A percentile compares a stretch with the other conserved stretches of the same genome.
Evolutionary conservation across 2,329 filamentous ascomycete genomes (phyloP).

Genomic region (Pseudogymnoascus sp.): DNA sequence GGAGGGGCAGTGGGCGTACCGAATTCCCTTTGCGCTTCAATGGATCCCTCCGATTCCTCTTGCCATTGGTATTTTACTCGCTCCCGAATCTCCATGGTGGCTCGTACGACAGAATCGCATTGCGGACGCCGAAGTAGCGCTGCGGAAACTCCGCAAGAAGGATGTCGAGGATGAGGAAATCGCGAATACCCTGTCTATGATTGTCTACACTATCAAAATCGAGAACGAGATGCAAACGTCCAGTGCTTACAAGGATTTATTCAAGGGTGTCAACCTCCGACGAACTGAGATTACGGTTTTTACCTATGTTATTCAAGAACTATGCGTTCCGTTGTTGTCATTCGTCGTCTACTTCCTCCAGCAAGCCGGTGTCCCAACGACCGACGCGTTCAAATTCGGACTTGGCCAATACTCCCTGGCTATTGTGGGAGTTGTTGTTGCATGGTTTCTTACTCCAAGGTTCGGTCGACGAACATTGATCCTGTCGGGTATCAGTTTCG

Average conservation of each 20-base stretch:
- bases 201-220: conserved; percentile 44
- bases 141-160: conserved; percentile 16
- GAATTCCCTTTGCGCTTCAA: conserved; percentile 38
- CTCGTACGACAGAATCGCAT: conserved; percentile 34
- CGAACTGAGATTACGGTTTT: conserved; percentile 39
- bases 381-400: conserved; percentile 43
- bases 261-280: conserved; percentile 36
- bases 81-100: conserved; percentile 41
- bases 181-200: conserved; percentile 33
- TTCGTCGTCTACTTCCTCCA: conserved; percentile 52
- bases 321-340: conserved; percentile 48
- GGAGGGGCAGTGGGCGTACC: conserved; percentile 37
- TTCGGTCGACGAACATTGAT: conserved; percentile 19
- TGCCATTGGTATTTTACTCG: conserved; percentile 31
- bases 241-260: conserved; percentile 38
- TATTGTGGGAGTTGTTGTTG: conserved; percentile 29
- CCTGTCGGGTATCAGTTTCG: conserved; percentile 15
- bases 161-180: conserved; percentile 32
- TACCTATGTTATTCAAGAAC: neutral
- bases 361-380: conserved; percentile 40
- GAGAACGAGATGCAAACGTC: conserved; percentile 35
- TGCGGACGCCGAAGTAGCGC: conserved; percentile 32
- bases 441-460: conserved; percentile 19
- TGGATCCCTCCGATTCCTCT: conserved; percentile 41
- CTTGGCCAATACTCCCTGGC: conserved; percentile 38